Evolutionary conservation across 1,284 basidiomycete genomes (phyloP).

Genomic region (Tetrapyrgos nigripes): DNA sequence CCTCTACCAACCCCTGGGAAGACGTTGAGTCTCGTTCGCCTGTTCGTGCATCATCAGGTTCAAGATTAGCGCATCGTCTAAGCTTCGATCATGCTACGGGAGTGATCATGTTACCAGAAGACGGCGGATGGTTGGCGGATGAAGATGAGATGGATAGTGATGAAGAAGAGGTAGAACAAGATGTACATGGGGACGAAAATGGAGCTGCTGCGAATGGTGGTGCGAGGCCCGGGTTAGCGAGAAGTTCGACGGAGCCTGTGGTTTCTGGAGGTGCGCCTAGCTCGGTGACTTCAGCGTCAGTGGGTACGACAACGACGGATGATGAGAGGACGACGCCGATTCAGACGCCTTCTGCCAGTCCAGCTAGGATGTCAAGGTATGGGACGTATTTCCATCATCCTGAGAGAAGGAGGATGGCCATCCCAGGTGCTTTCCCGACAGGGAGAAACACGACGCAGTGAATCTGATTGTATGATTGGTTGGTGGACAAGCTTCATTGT

Average conservation of each 20-base stretch:
- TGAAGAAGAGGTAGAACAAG: slow-evolving; percentile 30
- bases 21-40: slow-evolving; percentile 38
- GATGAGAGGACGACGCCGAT: slow-evolving; percentile 5
- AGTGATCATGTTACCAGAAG: slow-evolving; percentile 84
- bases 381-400: slow-evolving; percentile 81
- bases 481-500: background rate
- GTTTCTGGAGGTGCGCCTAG: background rate
- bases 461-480: background rate
- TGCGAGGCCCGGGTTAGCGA: background rate
- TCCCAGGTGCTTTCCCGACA: slow-evolving; percentile 59
- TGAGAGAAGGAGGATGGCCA: slow-evolving; percentile 61
- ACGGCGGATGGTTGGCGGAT: slow-evolving; percentile 70
- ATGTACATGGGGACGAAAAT: slow-evolving; percentile 28
- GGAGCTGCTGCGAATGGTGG: background rate
- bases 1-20: slow-evolving; percentile 59
- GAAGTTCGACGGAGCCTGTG: slow-evolving; percentile 5
- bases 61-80: slow-evolving; percentile 54
- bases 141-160: slow-evolving; percentile 48
- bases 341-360: slow-evolving; percentile 29
- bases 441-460: background rate
- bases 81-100: slow-evolving; percentile 84
- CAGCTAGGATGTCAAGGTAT: slow-evolving; percentile 51
- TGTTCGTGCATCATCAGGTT: slow-evolving; percentile 9
- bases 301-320: background rate
- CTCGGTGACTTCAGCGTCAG: background rate